Evolutionary conservation across 352 stramenopile species (phyloP).

Genomic region (Aphanomyces stellatus): DNA sequence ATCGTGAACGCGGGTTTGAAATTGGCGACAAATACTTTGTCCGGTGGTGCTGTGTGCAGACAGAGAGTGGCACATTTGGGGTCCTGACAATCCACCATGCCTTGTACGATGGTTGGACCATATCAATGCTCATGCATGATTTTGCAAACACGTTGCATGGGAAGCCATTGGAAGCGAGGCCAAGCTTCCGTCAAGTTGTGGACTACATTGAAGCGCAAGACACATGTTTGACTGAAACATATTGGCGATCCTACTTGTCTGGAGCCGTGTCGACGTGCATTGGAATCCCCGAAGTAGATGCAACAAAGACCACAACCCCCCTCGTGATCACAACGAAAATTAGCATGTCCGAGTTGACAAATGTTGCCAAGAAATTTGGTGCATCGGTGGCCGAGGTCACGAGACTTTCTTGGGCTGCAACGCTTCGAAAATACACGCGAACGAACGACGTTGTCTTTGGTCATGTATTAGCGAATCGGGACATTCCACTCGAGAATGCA

Average conservation of each 20-base stretch:
- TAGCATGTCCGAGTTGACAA: neutral
- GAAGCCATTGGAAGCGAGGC: neutral
- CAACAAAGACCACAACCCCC: neutral
- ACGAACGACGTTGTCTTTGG: neutral
- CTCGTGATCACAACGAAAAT: neutral
- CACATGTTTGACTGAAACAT: neutral
- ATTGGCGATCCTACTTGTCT: neutral
- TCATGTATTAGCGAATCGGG: neutral
- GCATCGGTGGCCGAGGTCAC: neutral
- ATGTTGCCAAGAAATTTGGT: neutral
- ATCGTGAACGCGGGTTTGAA: neutral
- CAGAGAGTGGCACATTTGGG: neutral
- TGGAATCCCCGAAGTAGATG: neutral
- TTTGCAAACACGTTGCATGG: neutral
- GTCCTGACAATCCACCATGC: neutral
- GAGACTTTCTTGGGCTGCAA: neutral
- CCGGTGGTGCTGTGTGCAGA: neutral
- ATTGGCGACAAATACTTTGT: neutral
- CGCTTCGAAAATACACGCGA: neutral
- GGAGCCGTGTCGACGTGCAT: neutral
- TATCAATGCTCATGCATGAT: neutral
- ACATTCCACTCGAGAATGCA: neutral
- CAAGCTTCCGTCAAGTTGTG: neutral
- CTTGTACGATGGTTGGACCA: neutral
- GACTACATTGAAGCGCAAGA: conserved; percentile 6